Percentiles rank a stretch among this genome's conserved stretches.
Evolutionary conservation across 768 basidiomycete genomes (phyloP).

Genomic region (Calocybe cyanea): DNA sequence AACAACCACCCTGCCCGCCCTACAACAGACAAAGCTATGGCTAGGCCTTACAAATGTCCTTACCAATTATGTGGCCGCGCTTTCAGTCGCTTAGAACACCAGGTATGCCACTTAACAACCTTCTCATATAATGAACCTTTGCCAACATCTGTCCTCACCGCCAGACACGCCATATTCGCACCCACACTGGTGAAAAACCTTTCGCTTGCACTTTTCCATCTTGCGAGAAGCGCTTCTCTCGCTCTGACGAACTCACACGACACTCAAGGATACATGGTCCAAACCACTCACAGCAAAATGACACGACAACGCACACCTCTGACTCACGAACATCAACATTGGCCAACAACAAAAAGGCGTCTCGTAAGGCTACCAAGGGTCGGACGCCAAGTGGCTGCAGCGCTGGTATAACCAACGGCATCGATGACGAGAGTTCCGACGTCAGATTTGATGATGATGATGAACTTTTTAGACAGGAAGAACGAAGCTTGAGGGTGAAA

Average conservation of each 20-base stretch:
- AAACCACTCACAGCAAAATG: conserved; percentile 42
- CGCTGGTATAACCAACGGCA: conserved; percentile 1
- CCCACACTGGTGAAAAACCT: conserved; percentile 97
- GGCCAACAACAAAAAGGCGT: conserved; percentile 11
- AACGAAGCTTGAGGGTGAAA: conserved; percentile 40
- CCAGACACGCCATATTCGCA: conserved; percentile 96
- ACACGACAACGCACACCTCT: conserved; percentile 20
- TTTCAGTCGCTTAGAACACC: conserved; percentile 94
- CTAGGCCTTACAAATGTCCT: conserved; percentile 94
- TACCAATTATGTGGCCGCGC: conserved; percentile 89
- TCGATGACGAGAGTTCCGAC: conserved; percentile 7
- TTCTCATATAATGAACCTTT: too few species aligned
- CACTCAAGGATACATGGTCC: conserved; percentile 82
- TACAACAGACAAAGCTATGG: conserved; percentile 29
- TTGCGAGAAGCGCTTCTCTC: conserved; percentile 98
- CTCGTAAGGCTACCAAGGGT: conserved; percentile 5
- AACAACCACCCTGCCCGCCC: conserved; percentile 3
- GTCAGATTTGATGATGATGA: conserved; percentile 7
- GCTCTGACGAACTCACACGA: conserved; percentile 97
- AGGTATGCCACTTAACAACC: conserved; percentile 43
- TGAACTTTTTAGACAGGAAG: conserved; percentile 5
- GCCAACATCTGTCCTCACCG: conserved; percentile 6
- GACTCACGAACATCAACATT: conserved; percentile 1
- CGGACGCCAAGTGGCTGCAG: conserved; percentile 5
- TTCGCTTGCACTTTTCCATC: conserved; percentile 87